Evolutionary conservation across 371 early-diverging fungal genomes (phyloP), one percentile per base, ranked within the genome.

Genomic region (Apophysomyces elegans): DNA sequence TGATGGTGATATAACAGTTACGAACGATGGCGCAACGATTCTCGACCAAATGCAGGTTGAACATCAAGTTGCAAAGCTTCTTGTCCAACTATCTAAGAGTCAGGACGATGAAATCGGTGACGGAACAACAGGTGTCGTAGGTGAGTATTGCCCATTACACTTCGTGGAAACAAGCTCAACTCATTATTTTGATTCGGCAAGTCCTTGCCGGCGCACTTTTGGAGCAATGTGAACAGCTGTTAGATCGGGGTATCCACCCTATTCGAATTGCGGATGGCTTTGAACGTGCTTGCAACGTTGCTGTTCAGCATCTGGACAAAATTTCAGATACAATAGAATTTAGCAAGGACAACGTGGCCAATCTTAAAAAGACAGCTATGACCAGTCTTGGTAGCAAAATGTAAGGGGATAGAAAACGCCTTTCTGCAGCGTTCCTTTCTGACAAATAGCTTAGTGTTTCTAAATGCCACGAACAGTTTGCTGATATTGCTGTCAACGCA

Each of bases 41-140:
- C 85, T 99, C 66, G 85, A 90, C 72, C 93, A 97, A 77, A 99
- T 99, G 99, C 95, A 96, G 46, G 97, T 99, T 57, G 94, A 96
- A 68, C 97, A 99, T 81, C 97, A 99, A 79, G 96, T 99, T 71
- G 98, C 98, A 35, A 96, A 95, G 80, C 87, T 99, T 36, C 81
- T 99, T 61, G 97, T 99, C 14, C 96, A 99, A 81, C 85, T 99
- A 56, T 96, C 96, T 62, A 92, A 96, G 84, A 90, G 95, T 65
- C 99, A 99, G 86, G 99, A 99, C 83, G 97, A 99, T 72, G 99
- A 99, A 85, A 96, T 99, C 78, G 99, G 99, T 61, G 99, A 99
- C 81, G 99, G 99, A 62, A 99, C 99, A 43, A 99, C 99, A n/a
- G 95, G 98, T 76, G 97, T 99, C 65, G 99, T 99, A 73, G 90